Conservation (phyloP, 371 early-diverging fungal species). For the Lichtheimia ramosa region DNA sequence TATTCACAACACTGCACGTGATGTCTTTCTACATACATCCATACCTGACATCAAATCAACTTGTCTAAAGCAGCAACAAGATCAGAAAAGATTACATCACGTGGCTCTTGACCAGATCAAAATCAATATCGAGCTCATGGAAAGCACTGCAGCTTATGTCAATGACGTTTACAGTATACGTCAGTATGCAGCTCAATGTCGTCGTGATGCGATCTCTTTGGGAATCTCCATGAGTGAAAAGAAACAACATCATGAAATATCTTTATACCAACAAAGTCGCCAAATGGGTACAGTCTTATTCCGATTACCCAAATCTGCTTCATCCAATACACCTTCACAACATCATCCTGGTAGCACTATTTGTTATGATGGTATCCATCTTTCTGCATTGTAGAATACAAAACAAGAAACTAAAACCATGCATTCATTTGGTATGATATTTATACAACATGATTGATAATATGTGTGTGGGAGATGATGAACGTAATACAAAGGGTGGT, state of each 20-base stretch:
- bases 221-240: background rate
- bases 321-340: too few relatives aligned
- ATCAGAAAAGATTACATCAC: background rate
- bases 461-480: too few relatives aligned
- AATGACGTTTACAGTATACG: conserved; percentile 41
- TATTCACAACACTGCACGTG: conserved; percentile 38
- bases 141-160: conserved; percentile 34
- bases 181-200: conserved; percentile 32
- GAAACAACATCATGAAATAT: background rate
- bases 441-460: too few relatives aligned
- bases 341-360: too few relatives aligned
- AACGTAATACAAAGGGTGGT: background rate
- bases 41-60: conserved; percentile 3
- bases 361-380: too few relatives aligned
- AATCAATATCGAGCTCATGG: conserved; percentile 29
- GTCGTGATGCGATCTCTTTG: conserved; percentile 19
- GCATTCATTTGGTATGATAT: too few relatives aligned
- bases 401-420: too few relatives aligned
- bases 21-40: conserved; percentile 11
- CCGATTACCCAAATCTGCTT: too few relatives aligned
- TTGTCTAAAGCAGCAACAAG: background rate
- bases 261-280: too few relatives aligned
- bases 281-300: too few relatives aligned
- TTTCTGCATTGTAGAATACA: too few relatives aligned
- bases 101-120: conserved; percentile 28